Evolutionary conservation across 495 filamentous ascomycete genomes (phyloP).

Genomic region (Darksidea phi): DNA sequence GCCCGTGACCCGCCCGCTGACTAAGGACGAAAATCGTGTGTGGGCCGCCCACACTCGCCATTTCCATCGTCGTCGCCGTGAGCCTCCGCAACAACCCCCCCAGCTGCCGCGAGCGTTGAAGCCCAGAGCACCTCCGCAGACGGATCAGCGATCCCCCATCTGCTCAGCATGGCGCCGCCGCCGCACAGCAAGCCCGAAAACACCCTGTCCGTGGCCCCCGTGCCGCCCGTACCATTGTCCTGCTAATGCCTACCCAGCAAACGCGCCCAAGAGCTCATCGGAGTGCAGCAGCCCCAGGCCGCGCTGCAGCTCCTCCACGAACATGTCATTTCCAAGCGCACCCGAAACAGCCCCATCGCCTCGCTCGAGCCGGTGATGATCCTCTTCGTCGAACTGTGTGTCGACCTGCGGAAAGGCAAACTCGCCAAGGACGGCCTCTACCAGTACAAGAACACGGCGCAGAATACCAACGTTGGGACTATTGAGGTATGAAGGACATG

Average conservation of each 20-base stretch:
- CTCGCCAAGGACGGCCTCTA: slow-evolving; percentile 97
- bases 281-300: slow-evolving; percentile 87
- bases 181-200: slow-evolving; percentile 98
- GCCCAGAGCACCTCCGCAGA: slow-evolving; percentile 21
- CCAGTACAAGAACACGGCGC: slow-evolving; percentile 98
- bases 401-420: slow-evolving; percentile 96
- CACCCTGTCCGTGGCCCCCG: slow-evolving; percentile 75
- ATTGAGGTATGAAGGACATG: slow-evolving; percentile 68
- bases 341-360: slow-evolving; percentile 93
- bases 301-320: slow-evolving; percentile 95
- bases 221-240: background rate
- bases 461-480: slow-evolving; percentile 97
- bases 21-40: background rate
- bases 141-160: slow-evolving; percentile 34
- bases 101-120: slow-evolving; percentile 10
- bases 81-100: slow-evolving; percentile 14
- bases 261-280: slow-evolving; percentile 96
- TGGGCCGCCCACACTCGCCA: background rate
- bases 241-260: slow-evolving; percentile 41
- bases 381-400: slow-evolving; percentile 91
- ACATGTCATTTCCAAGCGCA: slow-evolving; percentile 97
- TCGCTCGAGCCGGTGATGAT: slow-evolving; percentile 98
- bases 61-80: background rate
- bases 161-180: slow-evolving; percentile 83
- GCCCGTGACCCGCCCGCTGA: slow-evolving; percentile 1